phyloP scores from a whole-genome alignment of 129 eudicot genomes.

The Lactuca saligna region DNA sequence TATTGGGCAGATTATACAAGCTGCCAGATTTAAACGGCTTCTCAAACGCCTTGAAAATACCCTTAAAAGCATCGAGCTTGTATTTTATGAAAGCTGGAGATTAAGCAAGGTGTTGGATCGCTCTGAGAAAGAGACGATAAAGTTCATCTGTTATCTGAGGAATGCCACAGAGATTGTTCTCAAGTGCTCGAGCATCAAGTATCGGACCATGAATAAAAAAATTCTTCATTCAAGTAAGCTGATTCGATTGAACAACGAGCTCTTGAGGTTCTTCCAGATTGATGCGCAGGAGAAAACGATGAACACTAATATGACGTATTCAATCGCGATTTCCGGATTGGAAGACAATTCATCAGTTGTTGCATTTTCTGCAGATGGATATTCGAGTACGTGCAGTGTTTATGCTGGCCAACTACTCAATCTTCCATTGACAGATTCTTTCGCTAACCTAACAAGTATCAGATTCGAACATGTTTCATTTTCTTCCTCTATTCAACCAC shows the following conservation, averaged over 20 bases:
- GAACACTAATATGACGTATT: background rate
- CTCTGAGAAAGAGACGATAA: background rate
- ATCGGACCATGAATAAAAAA: slow-evolving; percentile 4
- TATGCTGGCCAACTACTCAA: slow-evolving; percentile 19
- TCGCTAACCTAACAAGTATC: slow-evolving; percentile 27
- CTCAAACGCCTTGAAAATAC: slow-evolving; percentile 28
- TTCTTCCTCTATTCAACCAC: slow-evolving; percentile 24
- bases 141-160: slow-evolving; percentile 10
- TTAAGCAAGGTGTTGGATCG: background rate
- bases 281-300: slow-evolving; percentile 4
- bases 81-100: slow-evolving; percentile 9
- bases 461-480: slow-evolving; percentile 35
- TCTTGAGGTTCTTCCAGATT: slow-evolving; percentile 20
- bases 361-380: background rate
- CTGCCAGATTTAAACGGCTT: slow-evolving; percentile 10
- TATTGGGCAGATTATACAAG: background rate
- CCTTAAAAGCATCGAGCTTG: slow-evolving; percentile 3
- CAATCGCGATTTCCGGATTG: slow-evolving; percentile 9
- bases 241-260: slow-evolving; percentile 15
- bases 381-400: slow-evolving; percentile 6
- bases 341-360: slow-evolving; percentile 6
- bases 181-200: slow-evolving; percentile 18
- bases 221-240: slow-evolving; percentile 11
- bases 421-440: slow-evolving; percentile 15
- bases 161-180: slow-evolving; percentile 24